Evolutionary conservation across 192 early-diverging fungal species (phyloP), one percentile per base, ranked within the genome.

Genomic region (Coemansia sp.): DNA sequence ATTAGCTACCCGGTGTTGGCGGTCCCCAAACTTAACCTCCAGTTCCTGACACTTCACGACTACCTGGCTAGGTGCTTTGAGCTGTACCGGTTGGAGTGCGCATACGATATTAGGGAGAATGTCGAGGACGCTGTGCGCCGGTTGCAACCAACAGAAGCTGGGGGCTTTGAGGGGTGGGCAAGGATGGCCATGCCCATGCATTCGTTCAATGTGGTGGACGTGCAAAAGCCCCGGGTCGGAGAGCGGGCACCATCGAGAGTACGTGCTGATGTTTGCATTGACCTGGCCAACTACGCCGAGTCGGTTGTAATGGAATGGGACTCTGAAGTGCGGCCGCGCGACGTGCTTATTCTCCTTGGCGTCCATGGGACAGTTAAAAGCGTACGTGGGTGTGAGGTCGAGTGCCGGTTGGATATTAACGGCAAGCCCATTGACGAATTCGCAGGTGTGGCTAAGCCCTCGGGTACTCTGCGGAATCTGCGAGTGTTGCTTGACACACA

Each of bases 31-130:
- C 85, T 99, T 21, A 92, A 91, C 59, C 81, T 99, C 27, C 98
- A 99, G 84, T 99, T 93, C 72, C 83, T 99, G 64, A 92, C 95
- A 0, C 71, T 95, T 19, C 90, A 92, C 40, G 98, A 99, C 72
- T 98, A 98, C 76, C 73, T 99, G 48, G 76, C 89, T 17, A 87
- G 98, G 36, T 92, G 93, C 74, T 93, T 93, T 60, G 87, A 88
- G 45, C 83, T 99, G 31, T 91, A 91, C 78, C 88, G 90, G 8
- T 67, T 94, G 21, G 98, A 99, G 71, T 87, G 86, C 46, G 89
- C 89, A 2, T 91, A 88, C 64, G 93, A 89, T 51, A 93, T 99
- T 56, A 85, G 94, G 40, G 88, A 94, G 66, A 93, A 95, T 72
- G 77, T 99, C 24, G 89, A 94, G 67, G 97, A 98, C 70, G 94